Percentiles rank a stretch among this genome's conserved stretches.
Conservation (phyloP, 805 yeast species). For the Hanseniaspora jakobsenii region DNA sequence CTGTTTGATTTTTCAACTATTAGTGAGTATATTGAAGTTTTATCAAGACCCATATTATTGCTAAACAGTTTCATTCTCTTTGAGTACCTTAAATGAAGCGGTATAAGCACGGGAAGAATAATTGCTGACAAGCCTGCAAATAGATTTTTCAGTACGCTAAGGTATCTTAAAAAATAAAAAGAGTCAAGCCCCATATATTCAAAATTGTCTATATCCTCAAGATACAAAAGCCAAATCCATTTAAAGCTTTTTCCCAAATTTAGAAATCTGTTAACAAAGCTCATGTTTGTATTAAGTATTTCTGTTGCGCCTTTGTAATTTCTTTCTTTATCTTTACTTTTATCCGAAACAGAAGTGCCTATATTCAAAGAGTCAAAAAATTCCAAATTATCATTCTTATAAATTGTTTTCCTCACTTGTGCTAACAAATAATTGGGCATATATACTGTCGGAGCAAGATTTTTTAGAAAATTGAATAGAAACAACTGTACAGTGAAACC, state of each 20-base stretch:
- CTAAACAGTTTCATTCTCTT: neutral
- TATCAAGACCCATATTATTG: slow-evolving; percentile 43
- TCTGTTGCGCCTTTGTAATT: neutral
- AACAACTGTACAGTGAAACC: slow-evolving; percentile 43
- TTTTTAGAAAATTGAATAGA: slow-evolving; percentile 31
- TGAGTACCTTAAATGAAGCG: slow-evolving; percentile 37
- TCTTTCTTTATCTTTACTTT: too few relatives aligned
- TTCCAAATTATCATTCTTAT: neutral
- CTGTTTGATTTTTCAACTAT: slow-evolving; percentile 39
- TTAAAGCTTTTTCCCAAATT: slow-evolving; percentile 31
- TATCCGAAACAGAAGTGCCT: too few relatives aligned
- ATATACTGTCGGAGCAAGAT: slow-evolving; percentile 34
- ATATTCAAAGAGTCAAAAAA: neutral
- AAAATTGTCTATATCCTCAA: slow-evolving; percentile 32
- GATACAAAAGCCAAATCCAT: slow-evolving; percentile 43
- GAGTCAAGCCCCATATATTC: slow-evolving; percentile 56
- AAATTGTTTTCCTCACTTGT: slow-evolving; percentile 3
- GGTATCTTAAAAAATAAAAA: slow-evolving; percentile 55
- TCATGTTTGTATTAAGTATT: neutral
- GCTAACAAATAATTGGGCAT: slow-evolving; percentile 37
- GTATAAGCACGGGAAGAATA: slow-evolving; percentile 49
- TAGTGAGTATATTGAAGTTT: slow-evolving; percentile 59
- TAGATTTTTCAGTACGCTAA: slow-evolving; percentile 39
- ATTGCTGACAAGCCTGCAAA: slow-evolving; percentile 43
- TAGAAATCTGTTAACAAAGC: neutral